Base-by-base conservation (phyloP, 176 grass and related monocot genomes). In the Calamus simplicifolius region DNA sequence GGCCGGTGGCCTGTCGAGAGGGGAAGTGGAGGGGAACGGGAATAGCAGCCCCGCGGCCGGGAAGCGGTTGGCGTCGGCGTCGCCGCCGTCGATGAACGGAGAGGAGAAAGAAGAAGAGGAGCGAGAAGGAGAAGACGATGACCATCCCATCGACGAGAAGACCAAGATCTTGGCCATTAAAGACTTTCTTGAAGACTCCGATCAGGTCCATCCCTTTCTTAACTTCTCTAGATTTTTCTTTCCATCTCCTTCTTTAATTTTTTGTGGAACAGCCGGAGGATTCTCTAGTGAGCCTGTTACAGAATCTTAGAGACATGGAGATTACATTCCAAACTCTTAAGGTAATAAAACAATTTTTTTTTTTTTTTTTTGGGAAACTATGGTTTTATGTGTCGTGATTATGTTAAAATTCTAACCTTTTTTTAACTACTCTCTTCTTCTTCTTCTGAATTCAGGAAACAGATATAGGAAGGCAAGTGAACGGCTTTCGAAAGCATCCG, bases 221-320 rank as follows among this genome's bases (percentile, higher is more conserved):
- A 12, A 2, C 35, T 43, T 43, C 35, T 43, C 10, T 43, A 10
- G 8, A 13, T 43, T 27, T 49, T 62, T 62, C 18, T 61, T 26
- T n/a, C 3, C 14, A 25, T 73, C 16, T 17, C 15, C 52, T 43
- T 12, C 25, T 29, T 79, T 38, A 29, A 19, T 5, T 69, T 29
- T 25, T 27, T 43, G 5, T 30, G 31, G 71, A 67, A 74, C 69
- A 89, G 86, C 52, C 86, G 23, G 85, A 95, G 73, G 85, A 95
- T 73, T 78, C 78, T 21, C 30, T 87, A 16, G 19, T 95, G 54
- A 83, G 71, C 69, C 25, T 84, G 17, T 59, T 89, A 25, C 82
- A 87, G 61, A 89, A 80, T 27, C 73, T 95, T 14, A 77, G 71
- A 57, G 79, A 86, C 71, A 86, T 89, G 85, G 86, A 89, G 55